phyloP scores from a whole-genome alignment of 176 grass and related monocot genomes.

The Alopecurus myosuroides region DNA sequence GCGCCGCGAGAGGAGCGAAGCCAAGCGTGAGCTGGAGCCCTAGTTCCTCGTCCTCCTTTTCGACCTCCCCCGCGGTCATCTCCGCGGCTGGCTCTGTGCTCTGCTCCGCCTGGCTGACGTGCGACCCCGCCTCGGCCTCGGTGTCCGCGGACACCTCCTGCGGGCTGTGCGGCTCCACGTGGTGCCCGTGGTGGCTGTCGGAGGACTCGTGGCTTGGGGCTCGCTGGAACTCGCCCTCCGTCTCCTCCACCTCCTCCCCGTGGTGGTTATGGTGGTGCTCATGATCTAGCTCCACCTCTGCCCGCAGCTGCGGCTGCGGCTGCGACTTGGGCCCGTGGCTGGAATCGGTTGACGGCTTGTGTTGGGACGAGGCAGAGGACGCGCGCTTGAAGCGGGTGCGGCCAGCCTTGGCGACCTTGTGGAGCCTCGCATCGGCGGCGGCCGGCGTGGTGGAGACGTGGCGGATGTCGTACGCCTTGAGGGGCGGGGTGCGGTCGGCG shows the following conservation, averaged over 20 bases:
- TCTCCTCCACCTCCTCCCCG: neutral
- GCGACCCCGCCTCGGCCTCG: slow-evolving; percentile 25
- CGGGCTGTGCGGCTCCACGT: neutral
- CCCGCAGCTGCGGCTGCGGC: neutral
- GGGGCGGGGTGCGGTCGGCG: neutral
- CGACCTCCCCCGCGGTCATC: neutral
- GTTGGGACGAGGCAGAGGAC: neutral
- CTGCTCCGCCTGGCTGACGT: slow-evolving; percentile 49
- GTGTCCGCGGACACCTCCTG: slow-evolving; percentile 22
- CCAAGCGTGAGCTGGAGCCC: slow-evolving; percentile 46
- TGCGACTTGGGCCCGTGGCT: neutral
- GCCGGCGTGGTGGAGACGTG: slow-evolving; percentile 23
- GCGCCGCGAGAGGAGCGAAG: slow-evolving; percentile 6
- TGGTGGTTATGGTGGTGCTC: neutral
- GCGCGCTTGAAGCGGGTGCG: slow-evolving; percentile 43
- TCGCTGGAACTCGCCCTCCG: neutral
- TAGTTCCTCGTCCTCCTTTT: neutral
- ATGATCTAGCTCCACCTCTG: neutral
- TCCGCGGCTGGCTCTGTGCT: neutral
- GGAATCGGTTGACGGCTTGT: neutral
- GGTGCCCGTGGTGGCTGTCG: neutral
- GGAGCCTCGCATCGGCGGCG: neutral
- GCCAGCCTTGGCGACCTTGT: slow-evolving; percentile 33
- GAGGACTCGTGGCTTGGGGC: slow-evolving; percentile 8
- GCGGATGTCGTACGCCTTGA: slow-evolving; percentile 47